Conservation (phyloP, 495 filamentous ascomycete species). For the Trichoderma asperelloides region DNA sequence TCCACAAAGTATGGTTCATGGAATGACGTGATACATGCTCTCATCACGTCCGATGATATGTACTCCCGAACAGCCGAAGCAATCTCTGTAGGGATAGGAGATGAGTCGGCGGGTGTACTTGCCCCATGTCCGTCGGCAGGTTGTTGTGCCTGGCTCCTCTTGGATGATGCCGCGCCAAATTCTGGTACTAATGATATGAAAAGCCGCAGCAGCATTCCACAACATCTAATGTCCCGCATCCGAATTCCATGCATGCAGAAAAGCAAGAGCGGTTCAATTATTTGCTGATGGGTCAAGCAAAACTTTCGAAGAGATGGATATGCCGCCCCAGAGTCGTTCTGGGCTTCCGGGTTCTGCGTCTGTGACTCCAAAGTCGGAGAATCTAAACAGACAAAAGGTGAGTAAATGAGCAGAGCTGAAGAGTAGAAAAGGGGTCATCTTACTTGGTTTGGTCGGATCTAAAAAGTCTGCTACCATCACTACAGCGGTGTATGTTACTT, state of each 20-base stretch:
- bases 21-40: constrained; percentile 75
- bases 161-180: constrained; percentile 33
- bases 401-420: not conserved
- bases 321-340: constrained; percentile 13
- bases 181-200: constrained; percentile 76
- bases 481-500: constrained; percentile 83
- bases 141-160: not conserved
- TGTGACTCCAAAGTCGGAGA: not conserved
- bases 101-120: constrained; percentile 21
- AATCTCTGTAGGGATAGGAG: constrained; percentile 36
- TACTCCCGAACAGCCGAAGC: constrained; percentile 77
- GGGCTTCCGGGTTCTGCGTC: not conserved
- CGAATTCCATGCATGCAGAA: constrained; percentile 87
- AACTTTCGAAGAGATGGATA: constrained; percentile 61
- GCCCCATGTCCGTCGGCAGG: not conserved
- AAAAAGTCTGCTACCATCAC: constrained; percentile 82
- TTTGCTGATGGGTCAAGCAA: constrained; percentile 65
- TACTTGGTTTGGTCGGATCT: constrained; percentile 57
- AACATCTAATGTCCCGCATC: constrained; percentile 85
- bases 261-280: constrained; percentile 79
- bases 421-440: constrained; percentile 18
- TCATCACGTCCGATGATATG: constrained; percentile 74
- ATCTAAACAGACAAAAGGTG: constrained; percentile 13
- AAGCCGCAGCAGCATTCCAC: constrained; percentile 72
- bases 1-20: constrained; percentile 96